These are phyloP conservation scores for Schoenoplectus triqueter DNA, from an alignment of 202 grass and related monocot genomes.

Conservation along the genomic window DNA sequence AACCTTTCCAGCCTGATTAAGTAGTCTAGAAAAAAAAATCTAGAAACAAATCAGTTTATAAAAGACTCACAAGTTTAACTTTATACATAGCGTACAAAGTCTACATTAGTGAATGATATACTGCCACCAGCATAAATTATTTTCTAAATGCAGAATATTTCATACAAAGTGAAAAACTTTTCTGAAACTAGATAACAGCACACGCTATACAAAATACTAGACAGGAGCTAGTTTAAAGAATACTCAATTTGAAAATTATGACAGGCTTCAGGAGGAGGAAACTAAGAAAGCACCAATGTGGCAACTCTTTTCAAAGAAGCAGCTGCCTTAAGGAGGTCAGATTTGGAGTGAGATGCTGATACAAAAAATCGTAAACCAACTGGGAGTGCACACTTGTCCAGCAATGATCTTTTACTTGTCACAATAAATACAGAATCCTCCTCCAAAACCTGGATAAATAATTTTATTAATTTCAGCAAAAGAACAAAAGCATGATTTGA, in stretches of 20 bases:
- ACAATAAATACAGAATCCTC: conserved; percentile 87
- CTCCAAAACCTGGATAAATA: conserved; percentile 48
- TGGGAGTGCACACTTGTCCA: conserved; percentile 81
- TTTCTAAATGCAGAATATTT: conserved; percentile 19
- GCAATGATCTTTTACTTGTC: conserved; percentile 65
- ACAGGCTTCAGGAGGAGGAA: conserved; percentile 21
- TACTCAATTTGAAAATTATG: too few relatives aligned
- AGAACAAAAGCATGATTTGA: not conserved
- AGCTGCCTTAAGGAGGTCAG: conserved; percentile 57
- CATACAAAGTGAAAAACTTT: conserved; percentile 17
- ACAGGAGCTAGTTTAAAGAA: too few relatives aligned
- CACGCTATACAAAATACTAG: conserved; percentile 11
- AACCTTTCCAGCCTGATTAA: not conserved
- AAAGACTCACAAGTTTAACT: not conserved
- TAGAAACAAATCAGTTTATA: not conserved
- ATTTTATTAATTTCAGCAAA: conserved; percentile 22
- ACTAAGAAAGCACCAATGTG: conserved; percentile 57
- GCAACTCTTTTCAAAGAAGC: conserved; percentile 74
- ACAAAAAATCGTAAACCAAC: conserved; percentile 73
- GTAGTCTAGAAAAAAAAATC: not conserved
- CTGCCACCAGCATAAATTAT: conserved; percentile 29
- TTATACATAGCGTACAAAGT: not conserved
- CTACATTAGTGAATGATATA: not conserved
- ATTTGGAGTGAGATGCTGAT: conserved; percentile 70
- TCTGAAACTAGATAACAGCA: conserved; percentile 21